Evolutionary conservation across 139 green algal genomes (phyloP), one percentile per base, ranked within the genome.

Genomic region (Monoraphidium neglectum): DNA sequence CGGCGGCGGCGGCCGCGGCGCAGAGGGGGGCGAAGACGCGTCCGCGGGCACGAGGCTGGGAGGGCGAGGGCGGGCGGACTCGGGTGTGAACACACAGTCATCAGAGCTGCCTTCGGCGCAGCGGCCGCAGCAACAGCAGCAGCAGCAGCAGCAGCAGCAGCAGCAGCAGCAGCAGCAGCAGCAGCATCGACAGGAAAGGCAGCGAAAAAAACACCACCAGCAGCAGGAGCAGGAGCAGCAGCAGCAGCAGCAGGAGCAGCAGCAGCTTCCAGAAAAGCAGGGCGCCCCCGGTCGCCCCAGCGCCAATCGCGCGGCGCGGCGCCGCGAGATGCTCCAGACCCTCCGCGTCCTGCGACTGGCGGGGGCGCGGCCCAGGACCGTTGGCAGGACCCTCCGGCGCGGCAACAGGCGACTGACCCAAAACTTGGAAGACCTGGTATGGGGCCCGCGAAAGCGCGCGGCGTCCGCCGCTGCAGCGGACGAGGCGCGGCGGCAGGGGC

Each of bases 161-260:
- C 57, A 65, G 57, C 57, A 16, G 57, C 57, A 16, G 57, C n/a
- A 65, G 57, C 57, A 65, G 57, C 57, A 65, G 57, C 57, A 65
- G 57, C n/a, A 13, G 57, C n/a, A 32, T 10, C 26, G 6, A 13
- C n/a, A 16, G 57, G 10, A 65, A 13, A 8, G 16, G 57, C 10
- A 65, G 57, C 10, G 16, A 13, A 1, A 4, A 33, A 36, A 72
- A 28, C n/a, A 56, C 26, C 65, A 72, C 36, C 38, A 40, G 10
- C 65, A 59, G 37, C 65, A 56, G 65, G 36, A 59, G 37, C 65
- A 37, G 26, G 24, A 37, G 40, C 21, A 35, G 65, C 38, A 72
- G 65, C 40, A 36, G n/a, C 40, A 35, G 40, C 40, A 23, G 35
- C 23, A 38, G 1, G 35, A 60, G 8, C 36, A 12, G 13, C 8